phyloP scores from a whole-genome alignment of 2,329 filamentous ascomycete genomes.

The Venturia aucupariae region DNA sequence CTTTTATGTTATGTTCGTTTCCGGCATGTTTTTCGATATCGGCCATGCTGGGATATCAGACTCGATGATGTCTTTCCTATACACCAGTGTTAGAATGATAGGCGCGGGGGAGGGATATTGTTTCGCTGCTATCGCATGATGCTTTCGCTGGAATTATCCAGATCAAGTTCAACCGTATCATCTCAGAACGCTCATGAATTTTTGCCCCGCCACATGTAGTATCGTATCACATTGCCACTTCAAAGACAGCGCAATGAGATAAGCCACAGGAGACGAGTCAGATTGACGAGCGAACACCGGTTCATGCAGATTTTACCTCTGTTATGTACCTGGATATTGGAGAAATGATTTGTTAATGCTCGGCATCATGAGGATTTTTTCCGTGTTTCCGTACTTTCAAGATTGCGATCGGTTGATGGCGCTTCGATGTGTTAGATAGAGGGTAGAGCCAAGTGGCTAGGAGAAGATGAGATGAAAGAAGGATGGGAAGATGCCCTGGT shows the following conservation, averaged over 20 bases:
- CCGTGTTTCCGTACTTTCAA: neutral
- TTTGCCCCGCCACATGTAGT: neutral
- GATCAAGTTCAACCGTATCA: slow-evolving; percentile 16
- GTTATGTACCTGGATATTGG: slow-evolving; percentile 8
- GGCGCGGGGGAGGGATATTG: neutral
- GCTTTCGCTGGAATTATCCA: slow-evolving; percentile 16
- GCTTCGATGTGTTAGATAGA: neutral
- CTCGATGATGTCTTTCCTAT: neutral
- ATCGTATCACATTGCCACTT: neutral
- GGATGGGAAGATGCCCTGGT: no score
- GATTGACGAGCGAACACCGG: neutral
- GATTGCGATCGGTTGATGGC: neutral
- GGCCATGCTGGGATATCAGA: neutral
- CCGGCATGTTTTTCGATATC: slow-evolving; percentile 9
- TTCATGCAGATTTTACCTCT: slow-evolving; percentile 7
- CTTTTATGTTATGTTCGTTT: neutral
- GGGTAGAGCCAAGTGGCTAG: neutral
- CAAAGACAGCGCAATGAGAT: neutral
- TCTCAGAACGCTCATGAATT: slow-evolving; percentile 11
- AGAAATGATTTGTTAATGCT: neutral
- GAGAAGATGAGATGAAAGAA: neutral
- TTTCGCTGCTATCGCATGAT: slow-evolving; percentile 4
- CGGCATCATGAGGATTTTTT: neutral
- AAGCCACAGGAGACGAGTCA: neutral
- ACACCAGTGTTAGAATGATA: neutral